These are phyloP conservation scores for Eutypa lata DNA, from an alignment of 2,329 filamentous ascomycete genomes.

Conservation along the genomic window DNA sequence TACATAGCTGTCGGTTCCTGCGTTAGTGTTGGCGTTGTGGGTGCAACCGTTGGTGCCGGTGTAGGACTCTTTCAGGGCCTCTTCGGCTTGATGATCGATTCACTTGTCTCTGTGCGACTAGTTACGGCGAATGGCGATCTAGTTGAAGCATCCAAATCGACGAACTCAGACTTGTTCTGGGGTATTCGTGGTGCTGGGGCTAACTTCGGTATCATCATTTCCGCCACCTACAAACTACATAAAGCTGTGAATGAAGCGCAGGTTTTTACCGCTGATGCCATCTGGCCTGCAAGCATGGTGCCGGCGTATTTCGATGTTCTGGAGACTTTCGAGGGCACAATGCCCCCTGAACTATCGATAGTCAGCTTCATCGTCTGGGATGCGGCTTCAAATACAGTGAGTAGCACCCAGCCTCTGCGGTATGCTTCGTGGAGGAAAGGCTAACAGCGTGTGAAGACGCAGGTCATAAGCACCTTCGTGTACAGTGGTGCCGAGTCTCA, in stretches of 20 bases:
- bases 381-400: slow-evolving; percentile 1
- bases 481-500: slow-evolving; percentile 11
- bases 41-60: slow-evolving; percentile 14
- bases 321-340: slow-evolving; percentile 2
- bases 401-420: neutral
- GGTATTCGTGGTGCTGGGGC: slow-evolving; percentile 18
- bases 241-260: slow-evolving; percentile 8
- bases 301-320: slow-evolving; percentile 4
- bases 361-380: slow-evolving; percentile 7
- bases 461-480: slow-evolving; percentile 10
- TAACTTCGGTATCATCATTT: slow-evolving; percentile 19
- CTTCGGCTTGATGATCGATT: slow-evolving; percentile 15
- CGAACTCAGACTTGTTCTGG: slow-evolving; percentile 19
- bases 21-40: slow-evolving; percentile 8
- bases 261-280: slow-evolving; percentile 7
- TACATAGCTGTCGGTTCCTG: slow-evolving; percentile 8
- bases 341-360: slow-evolving; percentile 7
- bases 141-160: slow-evolving; percentile 5
- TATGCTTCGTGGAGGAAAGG: neutral
- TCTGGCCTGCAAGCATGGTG: slow-evolving; percentile 3
- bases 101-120: slow-evolving; percentile 11
- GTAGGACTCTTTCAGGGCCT: slow-evolving; percentile 10
- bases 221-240: slow-evolving; percentile 13
- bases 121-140: slow-evolving; percentile 14
- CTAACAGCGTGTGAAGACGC: slow-evolving; percentile 9